These are phyloP conservation scores for Botryotinia narcissicola DNA, from an alignment of 2,329 filamentous ascomycete species.

Conservation along the genomic window DNA sequence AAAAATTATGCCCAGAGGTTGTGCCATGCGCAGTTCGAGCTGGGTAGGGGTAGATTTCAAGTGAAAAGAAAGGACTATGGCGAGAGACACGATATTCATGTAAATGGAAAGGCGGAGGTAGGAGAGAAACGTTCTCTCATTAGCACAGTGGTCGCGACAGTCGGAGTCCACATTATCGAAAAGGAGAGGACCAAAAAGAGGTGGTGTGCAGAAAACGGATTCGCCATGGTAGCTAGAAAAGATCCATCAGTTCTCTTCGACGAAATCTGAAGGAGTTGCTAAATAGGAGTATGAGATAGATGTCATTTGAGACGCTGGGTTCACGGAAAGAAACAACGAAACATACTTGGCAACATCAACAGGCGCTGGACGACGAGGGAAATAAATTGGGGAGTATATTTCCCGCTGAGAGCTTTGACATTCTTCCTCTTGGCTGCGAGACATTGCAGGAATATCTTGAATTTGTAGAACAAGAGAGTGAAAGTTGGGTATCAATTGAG, in stretches of 20 bases:
- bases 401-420: not conserved
- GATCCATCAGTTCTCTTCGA: not conserved
- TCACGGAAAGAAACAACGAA: not conserved
- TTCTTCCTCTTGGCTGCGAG: not conserved
- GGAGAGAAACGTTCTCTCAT: constrained; percentile 70
- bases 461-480: not conserved
- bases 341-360: constrained; percentile 6
- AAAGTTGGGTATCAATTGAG: not conserved
- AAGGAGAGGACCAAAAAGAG: constrained; percentile 52
- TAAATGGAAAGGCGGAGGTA: constrained; percentile 88
- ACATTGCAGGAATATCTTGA: not conserved
- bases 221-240: constrained; percentile 24
- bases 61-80: constrained; percentile 92
- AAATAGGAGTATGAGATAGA: not conserved
- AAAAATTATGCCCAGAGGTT: constrained; percentile 83
- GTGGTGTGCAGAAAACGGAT: constrained; percentile 32
- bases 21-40: constrained; percentile 72
- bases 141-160: constrained; percentile 55
- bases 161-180: constrained; percentile 67
- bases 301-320: not conserved
- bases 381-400: constrained; percentile 13
- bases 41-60: constrained; percentile 68
- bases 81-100: constrained; percentile 84
- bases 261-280: not conserved
- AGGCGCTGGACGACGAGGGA: constrained; percentile 2